Conservation (phyloP, 352 stramenopile species). For the Poterioochromonas sp. region DNA sequence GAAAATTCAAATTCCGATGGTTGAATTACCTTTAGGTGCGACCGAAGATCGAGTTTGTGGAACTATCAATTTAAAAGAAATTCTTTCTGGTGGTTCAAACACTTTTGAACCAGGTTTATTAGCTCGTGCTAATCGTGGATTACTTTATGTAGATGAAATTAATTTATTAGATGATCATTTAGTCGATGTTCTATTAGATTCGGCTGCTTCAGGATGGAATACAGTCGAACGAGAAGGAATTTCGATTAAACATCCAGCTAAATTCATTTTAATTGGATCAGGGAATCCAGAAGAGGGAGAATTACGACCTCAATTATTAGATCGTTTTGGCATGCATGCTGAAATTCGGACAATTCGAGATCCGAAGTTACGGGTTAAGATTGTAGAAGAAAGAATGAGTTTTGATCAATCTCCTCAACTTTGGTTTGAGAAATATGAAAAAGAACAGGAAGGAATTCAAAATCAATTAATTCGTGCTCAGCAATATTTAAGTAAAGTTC, state of each 20-base stretch:
- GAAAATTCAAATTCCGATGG: slow-evolving; percentile 39
- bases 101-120: slow-evolving; percentile 41
- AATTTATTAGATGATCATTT: slow-evolving; percentile 42
- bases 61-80: slow-evolving; percentile 39
- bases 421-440: slow-evolving; percentile 21
- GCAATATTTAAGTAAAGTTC: background rate
- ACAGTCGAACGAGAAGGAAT: slow-evolving; percentile 41
- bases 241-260: slow-evolving; percentile 35
- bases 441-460: slow-evolving; percentile 25
- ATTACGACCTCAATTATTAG: slow-evolving; percentile 39
- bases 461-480: slow-evolving; percentile 12
- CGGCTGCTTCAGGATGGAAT: slow-evolving; percentile 40
- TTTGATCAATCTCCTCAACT: slow-evolving; percentile 36
- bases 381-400: slow-evolving; percentile 38
- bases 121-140: slow-evolving; percentile 39
- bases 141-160: slow-evolving; percentile 40
- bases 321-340: slow-evolving; percentile 40
- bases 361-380: slow-evolving; percentile 20
- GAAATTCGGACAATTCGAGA: slow-evolving; percentile 39
- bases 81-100: slow-evolving; percentile 36
- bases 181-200: slow-evolving; percentile 41
- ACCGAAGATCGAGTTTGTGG: slow-evolving; percentile 43
- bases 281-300: slow-evolving; percentile 43
- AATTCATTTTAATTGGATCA: slow-evolving; percentile 40
- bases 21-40: slow-evolving; percentile 42